phyloP scores from a whole-genome alignment of 2,329 filamentous ascomycete genomes.

The Calonectria henricotiae region DNA sequence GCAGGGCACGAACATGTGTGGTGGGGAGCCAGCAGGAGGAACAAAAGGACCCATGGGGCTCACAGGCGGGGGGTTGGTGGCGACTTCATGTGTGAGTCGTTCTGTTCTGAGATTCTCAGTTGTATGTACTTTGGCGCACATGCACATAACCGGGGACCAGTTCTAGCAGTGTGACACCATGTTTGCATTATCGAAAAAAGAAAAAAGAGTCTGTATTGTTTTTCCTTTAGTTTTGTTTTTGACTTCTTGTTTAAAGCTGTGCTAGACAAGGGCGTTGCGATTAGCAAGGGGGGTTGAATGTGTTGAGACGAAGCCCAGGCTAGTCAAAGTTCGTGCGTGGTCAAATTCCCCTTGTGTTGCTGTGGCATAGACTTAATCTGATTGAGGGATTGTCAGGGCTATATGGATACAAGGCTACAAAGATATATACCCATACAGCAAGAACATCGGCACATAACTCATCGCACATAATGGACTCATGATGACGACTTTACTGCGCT shows the following conservation, averaged over 20 bases:
- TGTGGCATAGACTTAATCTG: too few relatives aligned
- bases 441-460: too few relatives aligned
- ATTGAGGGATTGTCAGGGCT: too few relatives aligned
- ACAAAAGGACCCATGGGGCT: neutral
- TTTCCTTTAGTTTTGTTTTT: too few relatives aligned
- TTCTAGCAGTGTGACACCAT: neutral
- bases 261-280: neutral
- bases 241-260: too few relatives aligned
- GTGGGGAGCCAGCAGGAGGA: neutral
- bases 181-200: neutral
- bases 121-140: neutral
- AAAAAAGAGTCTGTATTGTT: neutral
- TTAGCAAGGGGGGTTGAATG: neutral
- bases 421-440: too few relatives aligned
- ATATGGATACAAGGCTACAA: too few relatives aligned
- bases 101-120: neutral
- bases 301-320: neutral
- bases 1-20: too few relatives aligned
- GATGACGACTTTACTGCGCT: too few relatives aligned
- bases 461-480: too few relatives aligned
- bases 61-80: too few relatives aligned
- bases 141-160: neutral
- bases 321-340: neutral
- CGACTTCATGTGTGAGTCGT: neutral
- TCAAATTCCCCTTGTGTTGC: too few relatives aligned